These are phyloP conservation scores for Eutypella sp. DNA, from an alignment of 2,329 filamentous ascomycete species.

Conservation along the genomic window DNA sequence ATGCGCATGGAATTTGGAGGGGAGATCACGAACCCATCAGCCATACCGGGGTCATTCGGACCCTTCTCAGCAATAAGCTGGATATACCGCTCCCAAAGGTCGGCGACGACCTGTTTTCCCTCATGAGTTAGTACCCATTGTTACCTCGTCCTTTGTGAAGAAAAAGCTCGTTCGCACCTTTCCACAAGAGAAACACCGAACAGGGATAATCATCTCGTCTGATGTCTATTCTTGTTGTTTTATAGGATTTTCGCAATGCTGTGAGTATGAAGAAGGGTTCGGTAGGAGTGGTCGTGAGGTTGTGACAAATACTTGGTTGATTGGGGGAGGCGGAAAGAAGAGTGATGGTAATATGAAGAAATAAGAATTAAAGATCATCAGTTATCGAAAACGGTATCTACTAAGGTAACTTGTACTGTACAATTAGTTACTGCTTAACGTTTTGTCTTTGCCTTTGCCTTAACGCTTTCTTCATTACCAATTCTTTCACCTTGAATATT, in stretches of 20 bases:
- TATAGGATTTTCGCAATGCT: neutral
- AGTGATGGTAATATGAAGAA: no score
- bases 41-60: no score
- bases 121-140: slow-evolving; percentile 10
- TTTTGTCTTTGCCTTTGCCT: no score
- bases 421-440: no score
- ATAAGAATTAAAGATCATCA: no score
- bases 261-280: neutral
- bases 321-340: no score
- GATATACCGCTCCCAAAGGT: slow-evolving; percentile 96
- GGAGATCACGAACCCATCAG: slow-evolving; percentile 60
- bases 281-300: no score
- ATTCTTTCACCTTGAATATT: neutral
- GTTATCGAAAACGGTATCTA: no score
- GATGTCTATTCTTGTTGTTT: slow-evolving; percentile 3
- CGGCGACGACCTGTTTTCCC: slow-evolving; percentile 80
- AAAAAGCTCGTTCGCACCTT: slow-evolving; percentile 62
- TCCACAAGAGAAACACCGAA: slow-evolving; percentile 97
- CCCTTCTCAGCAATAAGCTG: slow-evolving; percentile 84
- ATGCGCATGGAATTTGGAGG: neutral
- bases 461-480: no score
- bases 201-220: slow-evolving; percentile 89
- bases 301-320: slow-evolving; percentile 5
- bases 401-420: no score
- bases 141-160: neutral